Evolutionary conservation across 768 basidiomycete species (phyloP).

Genomic region (Pilatotrama ljubarskyi): DNA sequence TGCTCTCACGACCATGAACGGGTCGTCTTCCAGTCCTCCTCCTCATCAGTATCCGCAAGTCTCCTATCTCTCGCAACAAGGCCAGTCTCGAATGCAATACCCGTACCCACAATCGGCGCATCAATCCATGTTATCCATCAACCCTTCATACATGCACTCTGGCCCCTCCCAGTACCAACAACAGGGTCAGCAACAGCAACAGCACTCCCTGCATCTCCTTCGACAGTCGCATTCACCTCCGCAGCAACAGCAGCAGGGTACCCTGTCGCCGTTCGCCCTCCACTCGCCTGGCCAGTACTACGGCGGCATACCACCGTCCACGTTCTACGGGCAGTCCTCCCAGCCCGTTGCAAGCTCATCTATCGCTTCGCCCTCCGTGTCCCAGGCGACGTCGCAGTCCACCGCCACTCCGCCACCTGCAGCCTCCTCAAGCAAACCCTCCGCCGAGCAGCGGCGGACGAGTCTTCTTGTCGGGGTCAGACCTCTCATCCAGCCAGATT

Average conservation of each 20-base stretch:
- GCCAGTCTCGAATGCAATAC: slow-evolving; percentile 37
- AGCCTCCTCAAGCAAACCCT: slow-evolving; percentile 31
- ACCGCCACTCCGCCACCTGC: slow-evolving; percentile 35
- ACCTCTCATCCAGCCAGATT: slow-evolving; percentile 55
- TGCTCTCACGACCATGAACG: slow-evolving; percentile 58
- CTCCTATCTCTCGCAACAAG: slow-evolving; percentile 36
- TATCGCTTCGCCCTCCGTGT: slow-evolving; percentile 26
- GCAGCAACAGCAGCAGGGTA: slow-evolving; percentile 50
- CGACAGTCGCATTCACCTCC: slow-evolving; percentile 17
- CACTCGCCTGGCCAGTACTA: slow-evolving; percentile 50
- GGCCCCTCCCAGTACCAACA: slow-evolving; percentile 30
- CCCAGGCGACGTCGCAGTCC: slow-evolving; percentile 20
- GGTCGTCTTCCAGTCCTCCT: slow-evolving; percentile 42
- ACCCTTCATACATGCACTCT: slow-evolving; percentile 33
- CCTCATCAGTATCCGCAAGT: slow-evolving; percentile 45
- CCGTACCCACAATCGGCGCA: slow-evolving; percentile 42
- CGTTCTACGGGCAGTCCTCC: slow-evolving; percentile 40
- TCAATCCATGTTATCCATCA: slow-evolving; percentile 42
- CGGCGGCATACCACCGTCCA: slow-evolving; percentile 31
- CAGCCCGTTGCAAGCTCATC: slow-evolving; percentile 36
- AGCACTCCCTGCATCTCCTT: slow-evolving; percentile 10
- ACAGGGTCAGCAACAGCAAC: slow-evolving; percentile 32
- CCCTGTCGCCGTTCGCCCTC: slow-evolving; percentile 69
- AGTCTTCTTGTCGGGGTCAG: slow-evolving; percentile 53
- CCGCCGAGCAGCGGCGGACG: slow-evolving; percentile 54